These are phyloP conservation scores for Larix sibirica DNA, from an alignment of 83 land plant genomes.

Conservation along the genomic window DNA sequence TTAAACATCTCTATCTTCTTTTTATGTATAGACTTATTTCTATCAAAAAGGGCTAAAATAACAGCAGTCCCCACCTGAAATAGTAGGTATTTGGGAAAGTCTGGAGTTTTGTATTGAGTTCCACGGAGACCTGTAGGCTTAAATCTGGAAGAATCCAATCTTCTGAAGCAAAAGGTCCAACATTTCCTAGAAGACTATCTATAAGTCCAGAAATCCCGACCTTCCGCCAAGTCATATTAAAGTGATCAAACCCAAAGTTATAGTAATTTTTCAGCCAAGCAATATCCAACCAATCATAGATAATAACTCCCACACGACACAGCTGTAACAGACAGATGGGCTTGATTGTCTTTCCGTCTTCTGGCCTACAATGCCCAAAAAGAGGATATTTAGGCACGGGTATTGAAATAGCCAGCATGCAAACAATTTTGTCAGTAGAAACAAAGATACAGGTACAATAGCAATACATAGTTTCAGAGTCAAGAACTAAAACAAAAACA, in stretches of 20 bases:
- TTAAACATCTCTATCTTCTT: background rate
- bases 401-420: too few species aligned
- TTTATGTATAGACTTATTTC: background rate
- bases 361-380: slow-evolving; percentile 59
- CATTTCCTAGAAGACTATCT: slow-evolving; percentile 55
- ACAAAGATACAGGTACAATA: background rate
- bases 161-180: slow-evolving; percentile 86
- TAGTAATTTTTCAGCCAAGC: slow-evolving; percentile 78
- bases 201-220: slow-evolving; percentile 72
- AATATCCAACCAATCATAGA: slow-evolving; percentile 94
- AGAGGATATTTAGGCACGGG: too few species aligned
- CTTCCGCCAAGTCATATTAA: slow-evolving; percentile 72
- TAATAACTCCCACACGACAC: slow-evolving; percentile 72
- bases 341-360: slow-evolving; percentile 79
- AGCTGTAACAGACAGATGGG: slow-evolving; percentile 77
- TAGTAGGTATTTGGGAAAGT: slow-evolving; percentile 90
- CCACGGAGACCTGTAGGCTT: slow-evolving; percentile 75
- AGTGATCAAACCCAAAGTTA: slow-evolving; percentile 97
- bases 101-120: slow-evolving; percentile 52
- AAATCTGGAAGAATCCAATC: slow-evolving; percentile 98
- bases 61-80: slow-evolving; percentile 48
- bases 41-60: slow-evolving; percentile 10
- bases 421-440: background rate
- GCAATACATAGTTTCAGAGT: background rate
- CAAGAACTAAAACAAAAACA: background rate